Conservation (phyloP, 305 asterid genomes). For the Fraxinus baroniana region DNA sequence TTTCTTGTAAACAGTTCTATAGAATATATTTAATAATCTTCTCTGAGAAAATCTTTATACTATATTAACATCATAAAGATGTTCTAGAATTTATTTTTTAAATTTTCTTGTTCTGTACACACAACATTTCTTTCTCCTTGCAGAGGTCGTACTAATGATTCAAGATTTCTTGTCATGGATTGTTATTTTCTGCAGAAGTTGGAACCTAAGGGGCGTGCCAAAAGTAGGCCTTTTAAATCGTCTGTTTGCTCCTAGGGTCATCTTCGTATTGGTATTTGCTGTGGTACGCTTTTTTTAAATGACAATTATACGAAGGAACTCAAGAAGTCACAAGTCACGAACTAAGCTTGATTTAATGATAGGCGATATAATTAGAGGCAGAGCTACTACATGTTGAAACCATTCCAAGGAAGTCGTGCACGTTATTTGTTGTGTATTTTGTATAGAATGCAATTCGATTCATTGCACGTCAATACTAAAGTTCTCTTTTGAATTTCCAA, state of each 20-base stretch:
- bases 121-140: background rate
- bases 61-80: background rate
- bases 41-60: background rate
- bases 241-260: background rate
- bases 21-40: slow-evolving; percentile 1
- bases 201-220: background rate
- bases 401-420: background rate
- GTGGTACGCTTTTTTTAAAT: too few relatives aligned
- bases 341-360: too few relatives aligned
- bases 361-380: too few relatives aligned
- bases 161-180: background rate
- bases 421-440: background rate
- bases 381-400: too few relatives aligned
- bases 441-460: background rate
- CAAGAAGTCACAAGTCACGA: background rate
- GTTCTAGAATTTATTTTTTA: background rate
- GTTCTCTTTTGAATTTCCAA: background rate
- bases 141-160: background rate
- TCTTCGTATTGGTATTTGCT: too few relatives aligned
- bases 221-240: background rate
- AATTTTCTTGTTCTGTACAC: background rate
- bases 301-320: background rate
- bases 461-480: background rate
- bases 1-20: slow-evolving; percentile 22
- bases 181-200: background rate